These are phyloP conservation scores for Tubosaeta brunneosetosa DNA, from an alignment of 768 basidiomycete genomes.

Conservation along the genomic window DNA sequence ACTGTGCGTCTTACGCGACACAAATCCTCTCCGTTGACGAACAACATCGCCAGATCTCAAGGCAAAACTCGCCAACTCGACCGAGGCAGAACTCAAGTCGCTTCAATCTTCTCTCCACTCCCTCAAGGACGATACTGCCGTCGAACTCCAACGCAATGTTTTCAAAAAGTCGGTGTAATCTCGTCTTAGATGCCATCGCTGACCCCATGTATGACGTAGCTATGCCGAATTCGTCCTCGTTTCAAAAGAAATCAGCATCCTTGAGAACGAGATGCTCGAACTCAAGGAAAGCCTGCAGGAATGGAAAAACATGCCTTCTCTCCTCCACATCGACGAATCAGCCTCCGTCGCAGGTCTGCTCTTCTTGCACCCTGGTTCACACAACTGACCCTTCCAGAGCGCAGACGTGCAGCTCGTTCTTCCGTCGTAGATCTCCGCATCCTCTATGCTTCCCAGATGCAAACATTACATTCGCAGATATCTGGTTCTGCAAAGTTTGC, in stretches of 20 bases:
- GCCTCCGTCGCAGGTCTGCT: conserved; percentile 52
- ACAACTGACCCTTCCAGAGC: conserved; percentile 32
- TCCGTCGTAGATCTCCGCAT: conserved; percentile 94
- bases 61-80: conserved; percentile 84
- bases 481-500: conserved; percentile 96
- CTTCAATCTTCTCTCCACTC: conserved; percentile 71
- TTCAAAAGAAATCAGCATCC: conserved; percentile 92
- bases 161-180: conserved; percentile 75
- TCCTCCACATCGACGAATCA: conserved; percentile 85
- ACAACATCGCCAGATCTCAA: conserved; percentile 54
- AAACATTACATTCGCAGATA: conserved; percentile 80
- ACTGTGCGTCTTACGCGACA: conserved; percentile 53
- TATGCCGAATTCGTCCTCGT: conserved; percentile 96
- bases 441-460: conserved; percentile 93
- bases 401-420: conserved; percentile 67
- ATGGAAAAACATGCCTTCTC: conserved; percentile 93
- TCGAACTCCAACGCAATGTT: conserved; percentile 85
- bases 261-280: conserved; percentile 97
- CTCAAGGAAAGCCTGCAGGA: conserved; percentile 91
- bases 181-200: not conserved
- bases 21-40: not conserved
- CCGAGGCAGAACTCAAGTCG: conserved; percentile 71
- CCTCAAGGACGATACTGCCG: conserved; percentile 66
- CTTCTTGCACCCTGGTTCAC: conserved; percentile 17
- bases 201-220: conserved; percentile 39